Conservation (phyloP, 305 asterid genomes). For the Solanum hybrid region DNA sequence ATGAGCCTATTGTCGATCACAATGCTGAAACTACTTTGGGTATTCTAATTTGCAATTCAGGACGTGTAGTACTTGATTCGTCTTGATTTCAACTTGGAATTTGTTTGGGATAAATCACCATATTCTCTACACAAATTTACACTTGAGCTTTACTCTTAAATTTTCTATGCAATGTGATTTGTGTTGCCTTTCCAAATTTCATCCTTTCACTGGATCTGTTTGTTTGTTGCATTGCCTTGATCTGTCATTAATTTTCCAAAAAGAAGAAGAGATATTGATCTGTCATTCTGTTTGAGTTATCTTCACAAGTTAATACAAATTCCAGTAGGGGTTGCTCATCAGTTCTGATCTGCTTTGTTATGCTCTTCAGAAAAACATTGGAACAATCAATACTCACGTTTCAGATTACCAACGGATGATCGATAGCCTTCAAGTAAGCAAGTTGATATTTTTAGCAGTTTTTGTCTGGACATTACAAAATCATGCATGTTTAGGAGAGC, state of each 20-base stretch:
- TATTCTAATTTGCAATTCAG: not conserved
- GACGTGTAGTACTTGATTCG: not conserved
- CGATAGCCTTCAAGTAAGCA: conserved; percentile 82
- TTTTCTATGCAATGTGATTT: not conserved
- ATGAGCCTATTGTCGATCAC: not conserved
- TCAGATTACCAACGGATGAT: conserved; percentile 94
- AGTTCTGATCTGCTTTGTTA: not conserved
- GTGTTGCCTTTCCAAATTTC: not conserved
- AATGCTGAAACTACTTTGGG: not conserved
- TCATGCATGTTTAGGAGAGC: not conserved
- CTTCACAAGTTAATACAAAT: not conserved
- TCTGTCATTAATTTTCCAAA: not conserved
- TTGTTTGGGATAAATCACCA: not conserved
- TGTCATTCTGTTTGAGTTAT: not conserved
- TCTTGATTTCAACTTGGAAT: not conserved
- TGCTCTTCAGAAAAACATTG: conserved; percentile 74
- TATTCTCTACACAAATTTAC: not conserved
- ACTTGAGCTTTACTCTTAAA: not conserved
- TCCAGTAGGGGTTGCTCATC: not conserved
- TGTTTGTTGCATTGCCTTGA: not conserved
- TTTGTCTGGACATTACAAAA: conserved; percentile 4
- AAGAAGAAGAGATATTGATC: not conserved
- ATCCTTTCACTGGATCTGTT: not conserved
- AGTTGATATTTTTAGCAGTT: conserved; percentile 4
- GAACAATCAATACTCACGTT: conserved; percentile 68